A percentile compares a stretch with the other conserved stretches of the same genome.
These are phyloP conservation scores for Apiotrichum mycotoxinovorans DNA, from an alignment of 1,284 basidiomycete genomes.

Conservation along the genomic window DNA sequence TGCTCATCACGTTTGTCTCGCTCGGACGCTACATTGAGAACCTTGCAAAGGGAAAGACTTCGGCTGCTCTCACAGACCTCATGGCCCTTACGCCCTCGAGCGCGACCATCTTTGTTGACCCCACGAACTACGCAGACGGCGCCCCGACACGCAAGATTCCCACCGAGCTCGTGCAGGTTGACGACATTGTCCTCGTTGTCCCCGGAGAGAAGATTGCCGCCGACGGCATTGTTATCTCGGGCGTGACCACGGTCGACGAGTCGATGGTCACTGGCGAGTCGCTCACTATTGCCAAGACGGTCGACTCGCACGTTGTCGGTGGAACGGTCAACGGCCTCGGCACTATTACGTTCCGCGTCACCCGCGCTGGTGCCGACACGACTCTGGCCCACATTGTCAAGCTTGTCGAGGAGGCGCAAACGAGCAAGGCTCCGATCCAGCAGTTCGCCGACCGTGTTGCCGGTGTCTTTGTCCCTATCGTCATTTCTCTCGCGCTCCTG, in stretches of 20 bases:
- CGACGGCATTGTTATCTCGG: constrained; percentile 83
- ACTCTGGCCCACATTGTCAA: constrained; percentile 93
- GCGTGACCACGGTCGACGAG: constrained; percentile 87
- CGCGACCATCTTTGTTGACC: constrained; percentile 82
- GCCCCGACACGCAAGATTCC: constrained; percentile 80
- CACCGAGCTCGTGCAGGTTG: constrained; percentile 91
- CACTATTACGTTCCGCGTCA: constrained; percentile 92
- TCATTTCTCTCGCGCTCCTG: constrained; percentile 73
- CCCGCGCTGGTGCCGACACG: constrained; percentile 92
- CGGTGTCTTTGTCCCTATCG: constrained; percentile 90
- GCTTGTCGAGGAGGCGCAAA: constrained; percentile 97
- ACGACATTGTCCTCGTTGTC: constrained; percentile 88
- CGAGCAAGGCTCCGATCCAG: constrained; percentile 96
- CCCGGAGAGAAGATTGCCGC: constrained; percentile 97
- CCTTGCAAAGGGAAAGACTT: constrained; percentile 93
- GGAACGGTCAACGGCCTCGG: constrained; percentile 96
- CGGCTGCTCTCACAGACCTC: constrained; percentile 90
- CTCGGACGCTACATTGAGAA: constrained; percentile 95
- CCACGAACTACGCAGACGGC: constrained; percentile 57
- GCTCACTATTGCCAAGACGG: constrained; percentile 78
- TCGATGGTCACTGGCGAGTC: constrained; percentile 97
- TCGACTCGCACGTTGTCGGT: constrained; percentile 82
- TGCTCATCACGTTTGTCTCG: constrained; percentile 96
- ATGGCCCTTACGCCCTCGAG: constrained; percentile 93
- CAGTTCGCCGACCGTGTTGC: constrained; percentile 93